Conservation (phyloP, 495 filamentous ascomycete species). For the Aspergillus hancockii region DNA sequence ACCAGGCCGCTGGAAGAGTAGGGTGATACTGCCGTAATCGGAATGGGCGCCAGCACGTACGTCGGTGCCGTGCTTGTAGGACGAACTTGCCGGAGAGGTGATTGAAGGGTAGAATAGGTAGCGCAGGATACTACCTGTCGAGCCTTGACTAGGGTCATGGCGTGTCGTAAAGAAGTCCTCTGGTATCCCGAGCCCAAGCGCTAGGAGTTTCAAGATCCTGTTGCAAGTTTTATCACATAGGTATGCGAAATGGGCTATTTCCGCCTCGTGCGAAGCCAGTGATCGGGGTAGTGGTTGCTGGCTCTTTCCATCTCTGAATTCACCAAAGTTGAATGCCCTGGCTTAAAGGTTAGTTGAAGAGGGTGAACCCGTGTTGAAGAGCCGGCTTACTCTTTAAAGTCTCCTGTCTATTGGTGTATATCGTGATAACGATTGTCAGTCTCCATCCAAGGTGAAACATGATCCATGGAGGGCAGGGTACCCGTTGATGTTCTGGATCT, state of each 20-base stretch:
- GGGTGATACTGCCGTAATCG: conserved; percentile 67
- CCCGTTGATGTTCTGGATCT: conserved; percentile 80
- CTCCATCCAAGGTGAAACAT: background rate
- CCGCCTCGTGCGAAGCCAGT: conserved; percentile 58
- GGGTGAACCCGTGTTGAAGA: conserved; percentile 1
- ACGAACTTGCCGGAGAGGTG: conserved; percentile 33
- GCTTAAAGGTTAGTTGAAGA: conserved; percentile 10
- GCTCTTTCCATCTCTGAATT: conserved; percentile 69
- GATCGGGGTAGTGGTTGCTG: conserved; percentile 76
- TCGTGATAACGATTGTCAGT: conserved; percentile 14
- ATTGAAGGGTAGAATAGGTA: conserved; percentile 77
- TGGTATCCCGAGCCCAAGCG: conserved; percentile 66
- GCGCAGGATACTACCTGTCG: conserved; percentile 77
- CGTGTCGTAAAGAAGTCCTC: conserved; percentile 72
- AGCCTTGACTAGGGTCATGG: conserved; percentile 59
- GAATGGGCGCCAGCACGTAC: conserved; percentile 69
- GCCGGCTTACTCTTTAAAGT: conserved; percentile 80
- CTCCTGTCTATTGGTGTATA: conserved; percentile 62
- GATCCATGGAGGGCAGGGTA: conserved; percentile 33
- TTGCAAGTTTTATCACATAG: conserved; percentile 73
- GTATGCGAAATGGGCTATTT: conserved; percentile 64
- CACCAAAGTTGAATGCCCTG: conserved; percentile 89
- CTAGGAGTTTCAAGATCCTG: conserved; percentile 72
- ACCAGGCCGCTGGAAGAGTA: conserved; percentile 76
- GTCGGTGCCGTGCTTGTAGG: conserved; percentile 52